Evolutionary conservation across 2,329 filamentous ascomycete species (phyloP), one percentile per base, ranked within the genome.

Genomic region (Tolypocladium guangdongense): DNA sequence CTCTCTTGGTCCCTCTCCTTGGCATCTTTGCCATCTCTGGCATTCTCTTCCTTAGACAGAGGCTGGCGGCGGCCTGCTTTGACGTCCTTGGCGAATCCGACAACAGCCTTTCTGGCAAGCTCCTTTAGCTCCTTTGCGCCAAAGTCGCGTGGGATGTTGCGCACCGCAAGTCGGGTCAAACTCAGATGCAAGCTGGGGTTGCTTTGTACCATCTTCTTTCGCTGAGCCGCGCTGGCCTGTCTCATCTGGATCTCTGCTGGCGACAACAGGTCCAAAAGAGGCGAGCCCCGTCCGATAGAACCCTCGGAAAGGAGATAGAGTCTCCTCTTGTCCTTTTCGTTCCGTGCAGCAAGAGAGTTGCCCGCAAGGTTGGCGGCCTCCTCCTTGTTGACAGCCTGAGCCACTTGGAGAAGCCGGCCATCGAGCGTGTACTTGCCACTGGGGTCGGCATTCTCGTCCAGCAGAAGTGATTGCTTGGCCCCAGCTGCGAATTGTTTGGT

Each of bases 81-180:
- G 59, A 92, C 90, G 63, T 99, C 93, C 56, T 78, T 87, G 41
- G 93, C 91, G 64, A 99, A 99, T 1, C 90, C 91, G 49, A 97
- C 93, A 14, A 96, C 82, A n/a, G 89, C 93, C 68, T 93, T 82
- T 59, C 93, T 83, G 12, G 93, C 93, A 47, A 99, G 80, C 43
- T 88, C 86, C 68, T 99, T 99, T 50, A 99, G 78, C 52, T 89
- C 88, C 69, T 95, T 97, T 27, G 88, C 88, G 27, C 80, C 85
- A 58, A 96, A 77, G 64, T 86, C 84, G 57, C 88, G 84, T 3
- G 93, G 93, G 6, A 99, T 79, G 66, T 99, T 99, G 61, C 93
- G 88, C 53, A 99, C 75, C 1, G 92, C 92, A 35, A 99, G 81
- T 63, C 93, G 87, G 8, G 90, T 96, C 51, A 99, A 76, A 68